A percentile compares a stretch with the other conserved stretches of the same genome.
Conservation (phyloP, 1,284 basidiomycete species). For the Ceratobasidium sp. region DNA sequence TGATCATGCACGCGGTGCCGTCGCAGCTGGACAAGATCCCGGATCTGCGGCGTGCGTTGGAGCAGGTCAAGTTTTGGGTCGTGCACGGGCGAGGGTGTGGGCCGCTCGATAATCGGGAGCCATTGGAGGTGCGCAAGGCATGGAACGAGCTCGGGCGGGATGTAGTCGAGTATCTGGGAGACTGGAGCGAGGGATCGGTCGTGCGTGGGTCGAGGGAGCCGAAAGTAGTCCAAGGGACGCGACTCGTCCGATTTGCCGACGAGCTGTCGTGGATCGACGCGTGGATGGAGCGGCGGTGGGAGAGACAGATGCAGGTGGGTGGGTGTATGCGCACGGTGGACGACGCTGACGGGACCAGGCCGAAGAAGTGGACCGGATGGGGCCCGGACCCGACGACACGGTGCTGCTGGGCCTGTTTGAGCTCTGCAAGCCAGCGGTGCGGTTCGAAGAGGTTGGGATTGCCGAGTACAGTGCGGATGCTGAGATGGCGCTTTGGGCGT, state of each 20-base stretch:
- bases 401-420: constrained; percentile 54
- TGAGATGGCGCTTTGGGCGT: constrained; percentile 57
- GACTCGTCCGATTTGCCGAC: constrained; percentile 49
- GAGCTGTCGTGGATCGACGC: constrained; percentile 64
- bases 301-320: constrained; percentile 55
- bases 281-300: constrained; percentile 52
- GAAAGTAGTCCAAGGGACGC: background rate
- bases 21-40: constrained; percentile 50
- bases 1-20: constrained; percentile 51
- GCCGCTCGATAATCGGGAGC: background rate
- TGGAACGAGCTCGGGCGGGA: constrained; percentile 33
- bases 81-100: background rate
- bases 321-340: constrained; percentile 24
- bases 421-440: constrained; percentile 53
- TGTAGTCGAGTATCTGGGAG: constrained; percentile 32
- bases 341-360: constrained; percentile 47
- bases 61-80: constrained; percentile 62
- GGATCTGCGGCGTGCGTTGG: constrained; percentile 68
- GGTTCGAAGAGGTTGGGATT: constrained; percentile 43
- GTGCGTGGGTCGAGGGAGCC: background rate
- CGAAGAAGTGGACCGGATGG: constrained; percentile 50
- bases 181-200: constrained; percentile 37
- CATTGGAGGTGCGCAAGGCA: constrained; percentile 12
- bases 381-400: constrained; percentile 62
- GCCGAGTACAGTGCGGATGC: constrained; percentile 54